Percentiles rank a stretch among this genome's conserved stretches.
Conservation (phyloP, 805 yeast species). For the Yarrowia yakushimensis region DNA sequence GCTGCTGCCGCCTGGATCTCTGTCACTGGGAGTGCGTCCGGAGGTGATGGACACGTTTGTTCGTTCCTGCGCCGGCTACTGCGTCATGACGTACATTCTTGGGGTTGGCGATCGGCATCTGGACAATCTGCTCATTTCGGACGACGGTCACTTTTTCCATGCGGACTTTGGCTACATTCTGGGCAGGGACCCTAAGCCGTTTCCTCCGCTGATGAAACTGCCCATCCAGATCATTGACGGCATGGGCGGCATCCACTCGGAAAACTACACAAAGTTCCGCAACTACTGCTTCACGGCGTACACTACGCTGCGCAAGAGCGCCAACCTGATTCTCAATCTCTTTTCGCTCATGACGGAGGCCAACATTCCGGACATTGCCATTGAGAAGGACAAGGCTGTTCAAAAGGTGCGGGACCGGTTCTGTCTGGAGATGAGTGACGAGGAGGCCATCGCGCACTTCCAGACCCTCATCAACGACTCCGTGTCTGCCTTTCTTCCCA, state of each 20-base stretch:
- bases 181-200: slow-evolving; percentile 97
- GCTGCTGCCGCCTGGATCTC: background rate
- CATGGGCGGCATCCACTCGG: slow-evolving; percentile 89
- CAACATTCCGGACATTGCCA: slow-evolving; percentile 81
- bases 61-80: slow-evolving; percentile 94
- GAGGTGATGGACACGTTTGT: slow-evolving; percentile 91
- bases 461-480: slow-evolving; percentile 91
- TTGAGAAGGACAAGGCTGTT: slow-evolving; percentile 82
- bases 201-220: slow-evolving; percentile 96
- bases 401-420: slow-evolving; percentile 92
- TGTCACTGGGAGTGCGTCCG: slow-evolving; percentile 44
- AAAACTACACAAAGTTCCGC: slow-evolving; percentile 80
- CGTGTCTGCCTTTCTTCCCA: slow-evolving; percentile 89
- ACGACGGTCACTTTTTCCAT: slow-evolving; percentile 89
- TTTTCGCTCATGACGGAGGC: slow-evolving; percentile 94
- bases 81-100: slow-evolving; percentile 87
- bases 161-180: slow-evolving; percentile 96
- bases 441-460: slow-evolving; percentile 92
- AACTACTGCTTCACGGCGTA: slow-evolving; percentile 94
- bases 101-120: slow-evolving; percentile 98
- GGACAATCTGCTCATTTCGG: slow-evolving; percentile 79
- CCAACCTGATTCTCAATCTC: slow-evolving; percentile 82
- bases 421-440: slow-evolving; percentile 89
- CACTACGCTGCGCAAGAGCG: slow-evolving; percentile 81
- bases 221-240: slow-evolving; percentile 97